These are phyloP conservation scores for Wallacemonas sp. DNA, from an alignment of 208 protist species.

Conservation along the genomic window DNA sequence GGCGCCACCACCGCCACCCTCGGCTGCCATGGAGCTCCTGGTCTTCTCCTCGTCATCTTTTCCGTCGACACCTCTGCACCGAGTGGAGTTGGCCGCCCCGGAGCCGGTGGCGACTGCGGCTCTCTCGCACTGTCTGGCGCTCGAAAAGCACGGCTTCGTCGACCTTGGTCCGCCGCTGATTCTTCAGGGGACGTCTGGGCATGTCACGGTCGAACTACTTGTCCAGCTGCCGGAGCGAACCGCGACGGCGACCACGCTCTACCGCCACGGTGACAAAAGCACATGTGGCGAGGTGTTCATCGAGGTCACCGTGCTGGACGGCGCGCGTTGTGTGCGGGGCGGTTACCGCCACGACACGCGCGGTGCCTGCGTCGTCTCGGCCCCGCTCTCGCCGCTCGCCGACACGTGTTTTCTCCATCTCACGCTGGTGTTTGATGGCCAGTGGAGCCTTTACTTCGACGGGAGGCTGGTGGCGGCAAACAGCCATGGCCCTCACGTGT, in stretches of 20 bases:
- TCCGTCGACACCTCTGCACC: constrained; percentile 25
- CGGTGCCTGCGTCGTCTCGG: constrained; percentile 70
- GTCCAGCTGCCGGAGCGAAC: constrained; percentile 64
- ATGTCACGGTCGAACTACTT: constrained; percentile 88
- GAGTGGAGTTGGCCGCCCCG: constrained; percentile 23
- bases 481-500: constrained; percentile 65
- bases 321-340: constrained; percentile 73
- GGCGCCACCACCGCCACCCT: neutral
- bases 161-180: constrained; percentile 74
- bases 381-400: constrained; percentile 56
- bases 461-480: constrained; percentile 66
- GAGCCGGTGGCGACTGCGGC: constrained; percentile 19
- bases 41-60: constrained; percentile 35
- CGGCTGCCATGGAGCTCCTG: no score
- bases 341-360: constrained; percentile 87
- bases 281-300: constrained; percentile 90
- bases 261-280: constrained; percentile 87
- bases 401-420: constrained; percentile 79
- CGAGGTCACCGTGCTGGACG: constrained; percentile 76
- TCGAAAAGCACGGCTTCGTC: constrained; percentile 69
- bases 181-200: constrained; percentile 65
- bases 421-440: constrained; percentile 83
- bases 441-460: constrained; percentile 85
- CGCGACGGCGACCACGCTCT: constrained; percentile 76
- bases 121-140: constrained; percentile 44